Percentiles rank a stretch among this genome's conserved stretches.
phyloP scores from a whole-genome alignment of 1,139 yeast species.

The Sugiyamaella xylanicola region DNA sequence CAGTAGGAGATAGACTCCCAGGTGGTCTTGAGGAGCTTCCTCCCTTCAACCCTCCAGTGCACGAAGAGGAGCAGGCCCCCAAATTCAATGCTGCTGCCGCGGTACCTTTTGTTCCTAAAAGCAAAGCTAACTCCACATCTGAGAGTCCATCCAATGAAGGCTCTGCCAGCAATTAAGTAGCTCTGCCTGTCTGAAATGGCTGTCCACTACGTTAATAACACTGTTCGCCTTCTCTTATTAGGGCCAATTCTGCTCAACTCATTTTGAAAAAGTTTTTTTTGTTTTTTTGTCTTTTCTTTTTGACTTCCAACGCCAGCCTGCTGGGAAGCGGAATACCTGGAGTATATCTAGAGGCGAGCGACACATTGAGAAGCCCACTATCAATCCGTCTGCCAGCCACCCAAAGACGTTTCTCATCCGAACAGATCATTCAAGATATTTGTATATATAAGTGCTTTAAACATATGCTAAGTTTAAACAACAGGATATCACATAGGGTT shows the following conservation, averaged over 20 bases:
- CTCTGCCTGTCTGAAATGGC: too few species aligned
- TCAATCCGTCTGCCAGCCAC: too few species aligned
- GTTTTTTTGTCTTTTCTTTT: not conserved
- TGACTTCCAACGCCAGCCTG: not conserved
- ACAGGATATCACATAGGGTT: too few species aligned
- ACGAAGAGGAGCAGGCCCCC: conserved; percentile 32
- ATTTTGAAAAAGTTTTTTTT: not conserved
- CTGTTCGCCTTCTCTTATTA: too few species aligned
- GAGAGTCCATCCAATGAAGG: conserved; percentile 9
- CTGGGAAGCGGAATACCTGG: not conserved
- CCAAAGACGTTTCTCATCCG: not conserved
- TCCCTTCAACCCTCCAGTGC: not conserved
- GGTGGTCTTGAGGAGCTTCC: conserved; percentile 44
- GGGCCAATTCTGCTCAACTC: too few species aligned
- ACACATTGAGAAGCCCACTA: too few species aligned
- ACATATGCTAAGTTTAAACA: not conserved
- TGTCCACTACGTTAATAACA: too few species aligned
- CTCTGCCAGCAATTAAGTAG: not conserved
- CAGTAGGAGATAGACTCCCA: conserved; percentile 50
- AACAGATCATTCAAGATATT: conserved; percentile 5
- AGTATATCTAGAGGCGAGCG: not conserved
- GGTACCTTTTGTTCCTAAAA: conserved; percentile 44
- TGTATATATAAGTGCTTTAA: conserved; percentile 6
- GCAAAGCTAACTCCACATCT: conserved; percentile 18
- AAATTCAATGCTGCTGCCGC: conserved; percentile 45